phyloP scores from a whole-genome alignment of 352 stramenopile species.

The Halophytophthora batemanensis region DNA sequence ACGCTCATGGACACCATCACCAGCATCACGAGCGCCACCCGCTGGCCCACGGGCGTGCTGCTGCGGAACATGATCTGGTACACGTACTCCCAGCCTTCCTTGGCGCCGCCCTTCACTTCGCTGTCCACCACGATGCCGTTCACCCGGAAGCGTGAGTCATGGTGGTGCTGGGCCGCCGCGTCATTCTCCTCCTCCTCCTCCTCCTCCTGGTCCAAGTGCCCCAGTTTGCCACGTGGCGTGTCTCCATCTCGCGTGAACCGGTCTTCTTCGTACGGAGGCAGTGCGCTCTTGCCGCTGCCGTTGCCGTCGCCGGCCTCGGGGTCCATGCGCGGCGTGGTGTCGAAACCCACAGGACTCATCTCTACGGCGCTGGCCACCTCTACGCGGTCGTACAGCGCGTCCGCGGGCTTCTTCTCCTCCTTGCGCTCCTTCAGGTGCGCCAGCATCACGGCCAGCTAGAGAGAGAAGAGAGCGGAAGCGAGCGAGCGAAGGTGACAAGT shows the following conservation, averaged over 20 bases:
- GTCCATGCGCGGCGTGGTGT: slow-evolving; percentile 17
- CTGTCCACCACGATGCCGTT: slow-evolving; percentile 73
- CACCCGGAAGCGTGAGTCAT: slow-evolving; percentile 63
- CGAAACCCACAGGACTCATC: slow-evolving; percentile 37
- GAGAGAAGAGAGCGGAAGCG: not conserved
- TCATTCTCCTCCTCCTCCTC: slow-evolving; percentile 5
- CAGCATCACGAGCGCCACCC: slow-evolving; percentile 54
- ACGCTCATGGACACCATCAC: slow-evolving; percentile 75
- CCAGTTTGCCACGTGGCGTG: slow-evolving; percentile 8
- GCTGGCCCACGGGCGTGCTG: slow-evolving; percentile 52
- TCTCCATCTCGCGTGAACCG: slow-evolving; percentile 39
- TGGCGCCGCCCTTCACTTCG: slow-evolving; percentile 62
- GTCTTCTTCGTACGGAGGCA: slow-evolving; percentile 21
- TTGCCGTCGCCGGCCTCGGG: slow-evolving; percentile 33
- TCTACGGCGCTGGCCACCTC: slow-evolving; percentile 42
- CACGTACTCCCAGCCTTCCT: slow-evolving; percentile 44
- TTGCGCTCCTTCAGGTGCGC: slow-evolving; percentile 51
- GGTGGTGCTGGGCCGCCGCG: slow-evolving; percentile 7
- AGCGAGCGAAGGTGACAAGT: not conserved
- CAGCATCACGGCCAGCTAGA: slow-evolving; percentile 22
- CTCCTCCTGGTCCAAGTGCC: slow-evolving; percentile 24
- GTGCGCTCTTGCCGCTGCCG: slow-evolving; percentile 17
- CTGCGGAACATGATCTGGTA: slow-evolving; percentile 73
- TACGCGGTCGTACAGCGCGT: slow-evolving; percentile 35
- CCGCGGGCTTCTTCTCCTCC: slow-evolving; percentile 33